Conservation (phyloP, 2,329 filamentous ascomycete species). For the Pezicula neosporulosa region DNA sequence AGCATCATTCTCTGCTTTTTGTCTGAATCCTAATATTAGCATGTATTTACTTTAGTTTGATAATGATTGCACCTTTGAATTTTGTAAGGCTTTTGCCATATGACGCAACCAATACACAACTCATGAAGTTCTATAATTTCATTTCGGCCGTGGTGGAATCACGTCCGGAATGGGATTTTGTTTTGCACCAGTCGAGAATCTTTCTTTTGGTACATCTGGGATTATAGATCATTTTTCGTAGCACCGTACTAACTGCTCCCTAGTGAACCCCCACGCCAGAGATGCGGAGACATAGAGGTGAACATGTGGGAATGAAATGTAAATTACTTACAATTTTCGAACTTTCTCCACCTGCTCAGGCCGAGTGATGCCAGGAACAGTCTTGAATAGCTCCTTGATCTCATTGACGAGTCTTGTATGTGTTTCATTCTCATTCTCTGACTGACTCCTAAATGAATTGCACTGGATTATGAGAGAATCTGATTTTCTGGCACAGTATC, state of each 20-base stretch:
- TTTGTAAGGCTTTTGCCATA: not conserved
- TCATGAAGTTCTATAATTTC: no score
- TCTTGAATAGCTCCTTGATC: conserved; percentile 21
- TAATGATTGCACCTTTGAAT: not conserved
- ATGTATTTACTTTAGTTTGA: not conserved
- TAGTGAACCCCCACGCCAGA: no score
- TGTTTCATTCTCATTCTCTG: conserved; percentile 23
- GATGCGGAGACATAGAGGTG: no score
- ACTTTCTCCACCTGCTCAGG: conserved; percentile 51
- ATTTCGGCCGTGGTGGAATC: no score
- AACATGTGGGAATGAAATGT: not conserved
- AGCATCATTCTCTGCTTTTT: conserved; percentile 24
- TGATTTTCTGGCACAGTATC: conserved; percentile 24
- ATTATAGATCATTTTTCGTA: no score
- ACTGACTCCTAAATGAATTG: conserved; percentile 22
- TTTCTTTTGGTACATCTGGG: no score
- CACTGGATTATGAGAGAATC: conserved; percentile 26
- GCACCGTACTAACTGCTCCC: no score
- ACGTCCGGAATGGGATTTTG: no score
- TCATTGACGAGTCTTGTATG: conserved; percentile 22
- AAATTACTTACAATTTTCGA: conserved; percentile 32
- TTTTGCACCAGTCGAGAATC: no score
- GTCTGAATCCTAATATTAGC: not conserved
- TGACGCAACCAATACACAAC: not conserved
- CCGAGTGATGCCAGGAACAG: conserved; percentile 30